phyloP scores from a whole-genome alignment of 2,329 filamentous ascomycete genomes.

The Colletotrichum scovillei region DNA sequence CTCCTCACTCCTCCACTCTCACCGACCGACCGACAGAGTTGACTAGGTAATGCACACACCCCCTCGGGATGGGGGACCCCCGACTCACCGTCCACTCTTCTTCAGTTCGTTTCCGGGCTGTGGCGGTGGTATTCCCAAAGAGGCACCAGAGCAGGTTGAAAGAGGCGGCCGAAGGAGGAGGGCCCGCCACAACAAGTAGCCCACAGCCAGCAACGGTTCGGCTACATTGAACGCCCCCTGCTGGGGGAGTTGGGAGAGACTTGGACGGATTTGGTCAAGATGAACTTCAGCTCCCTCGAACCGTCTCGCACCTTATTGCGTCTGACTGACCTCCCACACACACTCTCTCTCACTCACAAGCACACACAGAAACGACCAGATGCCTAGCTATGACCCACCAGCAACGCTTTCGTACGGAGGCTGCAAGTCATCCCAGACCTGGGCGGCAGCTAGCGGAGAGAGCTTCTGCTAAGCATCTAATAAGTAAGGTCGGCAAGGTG shows the following conservation, averaged over 20 bases:
- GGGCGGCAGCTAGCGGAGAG: background rate
- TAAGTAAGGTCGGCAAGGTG: too few relatives aligned
- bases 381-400: too few relatives aligned
- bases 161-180: background rate
- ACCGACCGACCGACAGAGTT: too few relatives aligned
- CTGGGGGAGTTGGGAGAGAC: background rate
- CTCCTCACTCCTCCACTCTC: background rate
- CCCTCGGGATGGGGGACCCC: background rate
- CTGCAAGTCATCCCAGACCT: background rate
- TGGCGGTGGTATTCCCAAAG: background rate
- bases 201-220: conserved; percentile 20
- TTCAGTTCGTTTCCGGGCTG: conserved; percentile 17
- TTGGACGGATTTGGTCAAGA: conserved; percentile 16
- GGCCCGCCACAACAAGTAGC: background rate
- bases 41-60: background rate
- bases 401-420: conserved; percentile 16
- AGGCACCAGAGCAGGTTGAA: background rate
- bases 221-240: conserved; percentile 5
- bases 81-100: background rate
- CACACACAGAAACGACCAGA: background rate
- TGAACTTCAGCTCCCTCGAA: conserved; percentile 13
- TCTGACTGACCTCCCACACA: background rate
- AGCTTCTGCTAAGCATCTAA: background rate
- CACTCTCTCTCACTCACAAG: too few relatives aligned
- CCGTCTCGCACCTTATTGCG: background rate